phyloP scores from a whole-genome alignment of 345 rosid genomes.

The Boechera stricta region DNA sequence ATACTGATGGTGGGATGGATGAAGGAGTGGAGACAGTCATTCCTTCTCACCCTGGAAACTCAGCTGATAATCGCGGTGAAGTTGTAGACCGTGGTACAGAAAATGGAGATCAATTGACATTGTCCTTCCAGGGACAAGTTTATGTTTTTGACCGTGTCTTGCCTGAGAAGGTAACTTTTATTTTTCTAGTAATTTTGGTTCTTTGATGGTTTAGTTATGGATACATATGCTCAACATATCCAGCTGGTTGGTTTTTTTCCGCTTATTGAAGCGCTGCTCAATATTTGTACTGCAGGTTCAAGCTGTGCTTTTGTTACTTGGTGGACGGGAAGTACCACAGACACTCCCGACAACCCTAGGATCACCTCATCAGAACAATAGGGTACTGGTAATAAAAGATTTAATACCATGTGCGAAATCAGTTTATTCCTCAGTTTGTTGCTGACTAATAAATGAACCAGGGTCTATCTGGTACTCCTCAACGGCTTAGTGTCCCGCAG shows the following conservation, averaged over 20 bases:
- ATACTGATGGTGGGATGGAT: conserved; percentile 45
- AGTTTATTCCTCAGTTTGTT: conserved; percentile 23
- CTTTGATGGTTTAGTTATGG: conserved; percentile 16
- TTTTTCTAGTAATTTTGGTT: not conserved
- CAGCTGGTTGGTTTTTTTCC: not conserved
- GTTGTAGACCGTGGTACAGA: conserved; percentile 50
- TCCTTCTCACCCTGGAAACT: conserved; percentile 61
- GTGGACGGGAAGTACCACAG: conserved; percentile 64
- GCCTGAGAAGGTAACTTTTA: conserved; percentile 62
- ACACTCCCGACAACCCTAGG: conserved; percentile 40
- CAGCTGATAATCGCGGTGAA: conserved; percentile 50
- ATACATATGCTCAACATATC: not conserved
- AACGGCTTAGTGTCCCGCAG: conserved; percentile 59
- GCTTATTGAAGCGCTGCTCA: not conserved
- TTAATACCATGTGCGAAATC: not conserved
- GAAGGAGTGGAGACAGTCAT: conserved; percentile 54
- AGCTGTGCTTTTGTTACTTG: conserved; percentile 66
- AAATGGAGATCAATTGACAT: conserved; percentile 64
- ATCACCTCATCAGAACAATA: conserved; percentile 51
- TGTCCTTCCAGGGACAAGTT: conserved; percentile 81
- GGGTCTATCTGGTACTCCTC: conserved; percentile 59
- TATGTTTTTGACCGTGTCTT: conserved; percentile 71
- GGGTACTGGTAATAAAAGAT: conserved; percentile 45
- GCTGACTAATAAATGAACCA: conserved; percentile 43
- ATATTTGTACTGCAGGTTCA: conserved; percentile 54